These are phyloP conservation scores for Sporothrix dimorphospora DNA, from an alignment of 2,329 filamentous ascomycete species.

Conservation along the genomic window DNA sequence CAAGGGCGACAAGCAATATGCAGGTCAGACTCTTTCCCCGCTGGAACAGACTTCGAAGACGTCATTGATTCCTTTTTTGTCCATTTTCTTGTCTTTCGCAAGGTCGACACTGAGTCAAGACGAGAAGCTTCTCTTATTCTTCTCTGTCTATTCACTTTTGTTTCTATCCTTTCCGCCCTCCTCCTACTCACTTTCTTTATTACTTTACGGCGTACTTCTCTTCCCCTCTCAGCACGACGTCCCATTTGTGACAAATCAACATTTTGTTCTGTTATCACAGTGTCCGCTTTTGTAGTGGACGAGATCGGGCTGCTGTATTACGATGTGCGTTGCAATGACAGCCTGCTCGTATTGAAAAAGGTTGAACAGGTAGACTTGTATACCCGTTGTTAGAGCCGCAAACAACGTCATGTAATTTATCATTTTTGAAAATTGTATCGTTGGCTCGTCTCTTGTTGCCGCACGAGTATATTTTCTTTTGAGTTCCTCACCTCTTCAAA, in stretches of 20 bases:
- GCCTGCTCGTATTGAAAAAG: not conserved
- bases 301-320: not conserved
- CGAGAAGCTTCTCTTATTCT: not conserved
- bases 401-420: not conserved
- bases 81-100: no score
- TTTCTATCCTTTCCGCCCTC: no score
- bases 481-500: no score
- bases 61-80: slow-evolving; percentile 7
- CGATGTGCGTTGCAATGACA: not conserved
- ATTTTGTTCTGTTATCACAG: not conserved
- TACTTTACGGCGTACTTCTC: no score
- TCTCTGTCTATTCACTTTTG: not conserved
- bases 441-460: no score
- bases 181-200: not conserved
- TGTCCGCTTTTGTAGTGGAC: no score
- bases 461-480: no score
- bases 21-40: not conserved
- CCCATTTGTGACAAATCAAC: not conserved
- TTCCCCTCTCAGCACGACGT: not conserved
- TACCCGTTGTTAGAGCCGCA: not conserved
- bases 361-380: not conserved
- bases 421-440: not conserved
- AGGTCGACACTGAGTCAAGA: not conserved
- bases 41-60: not conserved
- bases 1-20: not conserved